Conservation (phyloP, 176 grass and related monocot species). For the Oryza glaberrima region DNA sequence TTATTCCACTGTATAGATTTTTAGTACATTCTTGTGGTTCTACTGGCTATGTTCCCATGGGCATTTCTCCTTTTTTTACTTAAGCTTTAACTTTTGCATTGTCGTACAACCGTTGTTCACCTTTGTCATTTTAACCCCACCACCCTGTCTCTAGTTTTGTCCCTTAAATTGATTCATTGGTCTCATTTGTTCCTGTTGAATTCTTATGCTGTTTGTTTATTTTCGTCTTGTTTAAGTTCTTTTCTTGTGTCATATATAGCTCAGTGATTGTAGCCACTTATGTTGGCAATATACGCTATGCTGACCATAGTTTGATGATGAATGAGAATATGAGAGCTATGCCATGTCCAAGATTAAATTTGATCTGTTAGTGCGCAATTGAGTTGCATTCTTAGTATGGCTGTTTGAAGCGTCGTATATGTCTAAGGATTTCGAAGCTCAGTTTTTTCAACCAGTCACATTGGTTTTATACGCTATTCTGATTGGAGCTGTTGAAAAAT, state of each 20-base stretch:
- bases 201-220: background rate
- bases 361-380: background rate
- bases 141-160: background rate
- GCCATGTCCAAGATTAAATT: background rate
- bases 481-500: conserved; percentile 37
- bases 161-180: background rate
- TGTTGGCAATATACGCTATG: conserved; percentile 55
- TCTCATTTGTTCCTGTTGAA: background rate
- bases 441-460: conserved; percentile 34
- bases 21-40: background rate
- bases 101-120: background rate
- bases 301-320: conserved; percentile 40
- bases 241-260: background rate
- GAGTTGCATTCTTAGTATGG: background rate
- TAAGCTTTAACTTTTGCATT: background rate
- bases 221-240: too few species aligned
- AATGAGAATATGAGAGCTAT: conserved; percentile 46
- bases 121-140: background rate
- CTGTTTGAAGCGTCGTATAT: too few species aligned
- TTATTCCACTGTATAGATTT: too few species aligned
- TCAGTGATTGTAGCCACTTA: conserved; percentile 47
- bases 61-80: background rate
- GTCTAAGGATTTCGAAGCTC: background rate
- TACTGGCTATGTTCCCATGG: background rate
- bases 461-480: conserved; percentile 66